Conservation (phyloP, 768 basidiomycete species). For the Leccinellum albellum region DNA sequence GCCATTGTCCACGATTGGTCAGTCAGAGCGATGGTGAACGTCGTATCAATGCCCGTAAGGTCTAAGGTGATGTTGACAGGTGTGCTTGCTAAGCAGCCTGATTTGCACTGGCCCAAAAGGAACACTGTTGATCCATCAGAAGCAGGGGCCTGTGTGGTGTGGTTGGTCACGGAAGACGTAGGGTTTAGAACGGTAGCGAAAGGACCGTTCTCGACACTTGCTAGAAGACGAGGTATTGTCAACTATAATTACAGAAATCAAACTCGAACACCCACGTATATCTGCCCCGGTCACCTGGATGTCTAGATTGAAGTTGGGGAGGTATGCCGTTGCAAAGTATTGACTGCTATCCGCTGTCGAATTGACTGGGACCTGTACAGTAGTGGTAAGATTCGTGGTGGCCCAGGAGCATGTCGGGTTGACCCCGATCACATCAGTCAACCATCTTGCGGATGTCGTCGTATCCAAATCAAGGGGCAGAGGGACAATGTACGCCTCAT, state of each 20-base stretch:
- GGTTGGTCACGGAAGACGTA: conserved; percentile 12
- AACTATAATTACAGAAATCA: not conserved
- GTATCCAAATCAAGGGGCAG: conserved; percentile 15
- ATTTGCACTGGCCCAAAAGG: conserved; percentile 18
- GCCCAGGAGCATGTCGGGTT: conserved; percentile 29
- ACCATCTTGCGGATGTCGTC: conserved; percentile 23
- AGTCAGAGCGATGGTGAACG: conserved; percentile 9
- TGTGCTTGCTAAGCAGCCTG: conserved; percentile 7
- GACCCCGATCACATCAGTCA: conserved; percentile 26
- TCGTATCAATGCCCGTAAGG: conserved; percentile 7
- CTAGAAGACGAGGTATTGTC: not conserved
- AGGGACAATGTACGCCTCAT: conserved; percentile 20
- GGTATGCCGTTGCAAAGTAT: conserved; percentile 11
- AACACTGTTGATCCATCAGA: conserved; percentile 25
- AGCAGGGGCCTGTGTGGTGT: conserved; percentile 14
- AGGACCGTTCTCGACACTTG: not conserved
- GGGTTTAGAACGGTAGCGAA: conserved; percentile 11
- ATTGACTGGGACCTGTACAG: conserved; percentile 13
- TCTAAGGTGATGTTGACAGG: conserved; percentile 8
- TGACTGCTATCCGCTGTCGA: not conserved
- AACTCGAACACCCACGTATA: conserved; percentile 6
- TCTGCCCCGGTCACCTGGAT: not conserved
- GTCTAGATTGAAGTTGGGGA: conserved; percentile 18
- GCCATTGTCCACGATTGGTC: conserved; percentile 22
- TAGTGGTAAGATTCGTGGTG: conserved; percentile 21